Conservation (phyloP, 106 monocot species). For the Alisma plantagoaquatica region DNA sequence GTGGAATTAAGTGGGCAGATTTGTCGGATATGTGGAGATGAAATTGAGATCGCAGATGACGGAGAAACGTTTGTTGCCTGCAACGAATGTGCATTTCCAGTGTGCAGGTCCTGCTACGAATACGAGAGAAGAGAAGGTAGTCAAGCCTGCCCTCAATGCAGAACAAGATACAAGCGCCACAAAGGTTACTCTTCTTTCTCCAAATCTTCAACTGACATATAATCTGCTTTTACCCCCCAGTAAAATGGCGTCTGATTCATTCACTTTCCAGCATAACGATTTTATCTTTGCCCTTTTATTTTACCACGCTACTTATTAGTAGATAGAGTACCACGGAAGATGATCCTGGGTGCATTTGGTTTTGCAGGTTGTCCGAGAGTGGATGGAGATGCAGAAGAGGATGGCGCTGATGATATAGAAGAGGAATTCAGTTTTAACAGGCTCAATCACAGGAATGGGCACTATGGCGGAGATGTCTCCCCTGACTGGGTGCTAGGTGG, state of each 20-base stretch:
- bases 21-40: constrained; percentile 68
- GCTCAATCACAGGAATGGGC: constrained; percentile 2
- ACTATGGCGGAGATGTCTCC: constrained; percentile 11
- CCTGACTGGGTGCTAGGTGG: background rate
- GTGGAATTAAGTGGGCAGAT: constrained; percentile 24
- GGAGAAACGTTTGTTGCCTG: constrained; percentile 69
- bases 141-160: constrained; percentile 67
- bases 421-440: constrained; percentile 41
- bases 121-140: constrained; percentile 79
- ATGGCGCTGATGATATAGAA: constrained; percentile 56
- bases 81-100: constrained; percentile 77
- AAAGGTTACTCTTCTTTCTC: constrained; percentile 36
- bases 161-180: constrained; percentile 68
- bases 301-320: background rate
- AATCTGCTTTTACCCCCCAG: background rate
- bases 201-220: background rate
- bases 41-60: constrained; percentile 27
- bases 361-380: constrained; percentile 64
- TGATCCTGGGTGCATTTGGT: no score
- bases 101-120: constrained; percentile 65
- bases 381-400: constrained; percentile 81
- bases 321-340: no score
- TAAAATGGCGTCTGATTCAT: background rate
- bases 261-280: background rate
- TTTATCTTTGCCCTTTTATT: background rate